Evolutionary conservation across 805 yeast genomes (phyloP).

Genomic region (Starmerella apis): DNA sequence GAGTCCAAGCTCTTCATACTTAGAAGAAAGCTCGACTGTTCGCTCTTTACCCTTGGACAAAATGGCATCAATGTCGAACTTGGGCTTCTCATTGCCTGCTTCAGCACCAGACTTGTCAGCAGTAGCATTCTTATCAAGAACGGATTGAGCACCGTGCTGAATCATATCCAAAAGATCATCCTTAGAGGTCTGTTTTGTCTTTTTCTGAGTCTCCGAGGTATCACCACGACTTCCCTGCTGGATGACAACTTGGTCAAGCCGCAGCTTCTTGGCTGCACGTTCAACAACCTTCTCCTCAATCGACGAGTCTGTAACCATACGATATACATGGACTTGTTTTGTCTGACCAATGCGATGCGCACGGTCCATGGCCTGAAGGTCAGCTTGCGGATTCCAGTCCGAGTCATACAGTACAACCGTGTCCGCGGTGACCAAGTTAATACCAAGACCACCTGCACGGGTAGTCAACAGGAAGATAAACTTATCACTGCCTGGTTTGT

Average conservation of each 20-base stretch:
- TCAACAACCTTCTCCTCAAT: conserved; percentile 94
- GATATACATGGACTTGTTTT: conserved; percentile 83
- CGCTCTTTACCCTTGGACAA: conserved; percentile 70
- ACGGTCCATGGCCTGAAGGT: conserved; percentile 95
- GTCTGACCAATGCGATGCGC: conserved; percentile 97
- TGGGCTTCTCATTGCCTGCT: background rate
- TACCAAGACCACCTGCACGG: conserved; percentile 95
- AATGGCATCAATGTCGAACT: conserved; percentile 67
- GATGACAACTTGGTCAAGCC: conserved; percentile 88
- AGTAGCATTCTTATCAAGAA: conserved; percentile 45
- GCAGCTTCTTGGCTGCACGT: conserved; percentile 85
- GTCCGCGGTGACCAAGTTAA: conserved; percentile 85
- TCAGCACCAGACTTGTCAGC: background rate
- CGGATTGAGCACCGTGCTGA: conserved; percentile 89
- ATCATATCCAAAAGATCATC: conserved; percentile 90
- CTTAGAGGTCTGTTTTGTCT: conserved; percentile 37
- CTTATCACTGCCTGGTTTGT: conserved; percentile 68
- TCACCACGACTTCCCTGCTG: conserved; percentile 63
- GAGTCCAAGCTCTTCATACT: conserved; percentile 74
- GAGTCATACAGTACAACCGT: conserved; percentile 80
- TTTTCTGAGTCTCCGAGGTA: conserved; percentile 38
- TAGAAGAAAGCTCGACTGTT: conserved; percentile 67
- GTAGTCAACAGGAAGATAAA: conserved; percentile 81
- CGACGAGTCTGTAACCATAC: conserved; percentile 92
- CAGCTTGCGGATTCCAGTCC: conserved; percentile 98